Evolutionary conservation across 1,139 yeast genomes (phyloP).

Genomic region (Pichia sp.): DNA sequence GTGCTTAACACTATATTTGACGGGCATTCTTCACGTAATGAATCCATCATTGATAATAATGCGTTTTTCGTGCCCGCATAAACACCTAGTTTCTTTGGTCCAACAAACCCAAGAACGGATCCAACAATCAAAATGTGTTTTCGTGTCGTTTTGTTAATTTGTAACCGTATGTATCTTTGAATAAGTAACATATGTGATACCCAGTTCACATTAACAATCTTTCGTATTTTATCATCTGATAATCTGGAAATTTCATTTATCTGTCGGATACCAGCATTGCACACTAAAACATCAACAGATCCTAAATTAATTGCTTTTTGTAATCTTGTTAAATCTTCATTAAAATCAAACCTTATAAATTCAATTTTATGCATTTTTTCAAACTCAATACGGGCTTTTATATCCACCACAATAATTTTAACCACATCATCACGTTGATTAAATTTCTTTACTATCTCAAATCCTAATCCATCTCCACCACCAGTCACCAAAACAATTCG

Average conservation of each 20-base stretch:
- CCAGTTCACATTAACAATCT: conserved; percentile 49
- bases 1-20: conserved; percentile 35
- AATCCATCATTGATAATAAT: conserved; percentile 51
- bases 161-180: conserved; percentile 36
- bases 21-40: conserved; percentile 45
- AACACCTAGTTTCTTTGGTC: conserved; percentile 60
- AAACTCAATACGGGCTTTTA: conserved; percentile 1
- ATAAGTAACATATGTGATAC: conserved; percentile 50
- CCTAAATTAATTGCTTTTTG: conserved; percentile 22
- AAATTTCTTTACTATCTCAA: conserved; percentile 19
- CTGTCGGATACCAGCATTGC: conserved; percentile 72
- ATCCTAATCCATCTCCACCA: conserved; percentile 30
- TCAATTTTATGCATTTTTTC: conserved; percentile 3
- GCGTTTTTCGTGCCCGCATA: conserved; percentile 69
- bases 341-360: conserved; percentile 19
- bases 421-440: conserved; percentile 1
- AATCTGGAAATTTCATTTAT: conserved; percentile 38
- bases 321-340: conserved; percentile 1
- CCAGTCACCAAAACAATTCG: conserved; percentile 27
- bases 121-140: conserved; percentile 59
- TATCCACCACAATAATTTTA: conserved; percentile 17
- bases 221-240: conserved; percentile 31
- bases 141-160: neutral
- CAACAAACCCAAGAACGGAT: conserved; percentile 63
- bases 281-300: conserved; percentile 49